Evolutionary conservation across 257 asterid genomes (phyloP).

Genomic region (Cruciata laevipes): DNA sequence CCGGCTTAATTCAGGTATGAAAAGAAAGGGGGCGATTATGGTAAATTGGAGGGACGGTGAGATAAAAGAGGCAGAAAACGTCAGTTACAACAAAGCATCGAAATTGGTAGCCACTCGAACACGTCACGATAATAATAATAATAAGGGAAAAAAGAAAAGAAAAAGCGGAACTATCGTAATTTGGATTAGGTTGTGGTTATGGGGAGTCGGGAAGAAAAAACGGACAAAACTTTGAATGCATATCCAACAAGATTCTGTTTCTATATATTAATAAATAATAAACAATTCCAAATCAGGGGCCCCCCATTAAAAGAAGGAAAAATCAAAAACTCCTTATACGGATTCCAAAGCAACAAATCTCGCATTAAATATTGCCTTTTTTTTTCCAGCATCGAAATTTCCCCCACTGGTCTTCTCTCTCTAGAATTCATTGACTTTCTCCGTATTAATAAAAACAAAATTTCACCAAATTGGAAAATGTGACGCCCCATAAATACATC

Average conservation of each 20-base stretch:
- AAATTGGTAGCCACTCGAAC: conserved; percentile 36
- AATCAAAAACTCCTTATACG: background rate
- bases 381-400: conserved; percentile 7
- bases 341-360: conserved; percentile 8
- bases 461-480: conserved; percentile 15
- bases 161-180: background rate
- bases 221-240: conserved; percentile 17
- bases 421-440: conserved; percentile 29
- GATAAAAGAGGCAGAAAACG: background rate
- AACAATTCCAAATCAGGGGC: background rate
- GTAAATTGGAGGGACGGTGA: no score
- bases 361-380: conserved; percentile 4
- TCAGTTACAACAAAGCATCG: conserved; percentile 24
- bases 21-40: no score
- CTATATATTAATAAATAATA: background rate
- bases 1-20: no score
- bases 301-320: background rate
- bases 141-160: background rate
- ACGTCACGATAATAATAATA: conserved; percentile 21
- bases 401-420: conserved; percentile 11
- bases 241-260: conserved; percentile 9
- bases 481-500: conserved; percentile 35
- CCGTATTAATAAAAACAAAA: conserved; percentile 9
- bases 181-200: background rate
- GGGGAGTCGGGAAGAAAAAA: conserved; percentile 4